phyloP scores from a whole-genome alignment of 2,329 filamentous ascomycete species.

The Reticulascus tulasneorum region DNA sequence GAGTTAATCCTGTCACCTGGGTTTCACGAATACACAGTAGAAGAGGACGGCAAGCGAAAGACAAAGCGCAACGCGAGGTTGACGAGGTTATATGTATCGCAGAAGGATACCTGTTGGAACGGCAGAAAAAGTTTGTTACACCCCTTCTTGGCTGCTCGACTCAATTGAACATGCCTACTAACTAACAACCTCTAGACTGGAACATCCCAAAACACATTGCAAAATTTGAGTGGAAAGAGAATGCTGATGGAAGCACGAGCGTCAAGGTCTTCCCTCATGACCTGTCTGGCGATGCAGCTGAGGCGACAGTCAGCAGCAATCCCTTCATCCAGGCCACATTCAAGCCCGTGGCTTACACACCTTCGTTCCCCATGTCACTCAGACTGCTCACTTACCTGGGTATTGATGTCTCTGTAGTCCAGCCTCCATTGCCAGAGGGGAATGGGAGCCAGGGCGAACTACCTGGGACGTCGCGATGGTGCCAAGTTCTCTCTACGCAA shows the following conservation, averaged over 20 bases:
- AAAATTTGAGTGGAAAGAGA: slow-evolving; percentile 40
- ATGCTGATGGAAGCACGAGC: slow-evolving; percentile 28
- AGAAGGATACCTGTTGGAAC: slow-evolving; percentile 48
- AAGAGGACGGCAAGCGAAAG: slow-evolving; percentile 24
- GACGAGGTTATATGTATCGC: slow-evolving; percentile 53
- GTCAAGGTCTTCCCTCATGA: slow-evolving; percentile 44
- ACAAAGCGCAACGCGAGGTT: slow-evolving; percentile 36
- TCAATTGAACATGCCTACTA: neutral
- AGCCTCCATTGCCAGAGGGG: slow-evolving; percentile 44
- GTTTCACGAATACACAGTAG: slow-evolving; percentile 36
- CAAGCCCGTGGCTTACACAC: slow-evolving; percentile 35
- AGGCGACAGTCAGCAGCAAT: slow-evolving; percentile 24
- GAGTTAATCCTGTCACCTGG: slow-evolving; percentile 48
- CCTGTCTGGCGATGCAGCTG: slow-evolving; percentile 22
- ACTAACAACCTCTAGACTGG: slow-evolving; percentile 36
- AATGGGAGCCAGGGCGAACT: slow-evolving; percentile 35
- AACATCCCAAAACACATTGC: slow-evolving; percentile 54
- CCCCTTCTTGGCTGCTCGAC: neutral
- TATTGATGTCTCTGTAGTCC: slow-evolving; percentile 38
- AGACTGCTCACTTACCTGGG: slow-evolving; percentile 34
- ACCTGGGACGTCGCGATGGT: slow-evolving; percentile 44
- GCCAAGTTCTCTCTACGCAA: slow-evolving; percentile 27
- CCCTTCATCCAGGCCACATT: slow-evolving; percentile 46
- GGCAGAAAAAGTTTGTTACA: slow-evolving; percentile 40
- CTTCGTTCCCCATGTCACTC: slow-evolving; percentile 40